Percentiles rank a stretch among this genome's conserved stretches.
Evolutionary conservation across 352 stramenopile genomes (phyloP).

Genomic region (Globisporangium okanoganense): DNA sequence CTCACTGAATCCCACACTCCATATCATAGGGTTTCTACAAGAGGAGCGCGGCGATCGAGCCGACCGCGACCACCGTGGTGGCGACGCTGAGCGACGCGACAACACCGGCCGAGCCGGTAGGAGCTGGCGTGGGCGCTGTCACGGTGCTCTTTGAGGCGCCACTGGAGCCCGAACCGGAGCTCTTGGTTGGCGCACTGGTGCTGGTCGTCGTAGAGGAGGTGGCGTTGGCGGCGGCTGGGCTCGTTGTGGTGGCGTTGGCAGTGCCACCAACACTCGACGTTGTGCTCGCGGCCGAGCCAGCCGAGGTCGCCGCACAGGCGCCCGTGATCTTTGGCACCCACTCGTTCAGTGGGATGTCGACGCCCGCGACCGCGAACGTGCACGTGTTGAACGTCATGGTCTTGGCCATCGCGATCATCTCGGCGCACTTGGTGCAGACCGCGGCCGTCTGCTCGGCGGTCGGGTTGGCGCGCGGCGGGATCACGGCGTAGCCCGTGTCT

Average conservation of each 20-base stretch:
- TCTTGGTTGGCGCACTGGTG: not conserved
- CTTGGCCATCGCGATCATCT: constrained; percentile 9
- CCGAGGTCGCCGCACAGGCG: not conserved
- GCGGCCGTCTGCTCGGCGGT: constrained; percentile 4
- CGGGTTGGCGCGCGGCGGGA: constrained; percentile 9
- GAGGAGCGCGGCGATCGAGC: constrained; percentile 5
- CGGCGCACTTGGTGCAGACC: constrained; percentile 10
- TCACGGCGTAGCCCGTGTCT: constrained; percentile 8
- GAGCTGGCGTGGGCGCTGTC: not conserved
- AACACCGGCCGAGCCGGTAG: not conserved
- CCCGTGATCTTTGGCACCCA: constrained; percentile 5
- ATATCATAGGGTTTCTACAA: constrained; percentile 3
- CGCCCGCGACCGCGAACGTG: constrained; percentile 8
- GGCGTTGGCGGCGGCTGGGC: not conserved
- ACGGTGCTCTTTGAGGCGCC: not conserved
- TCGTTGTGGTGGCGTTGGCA: not conserved
- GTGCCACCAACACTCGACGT: not conserved
- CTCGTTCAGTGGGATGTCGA: constrained; percentile 10
- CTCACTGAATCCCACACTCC: no score
- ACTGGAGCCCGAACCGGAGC: constrained; percentile 1
- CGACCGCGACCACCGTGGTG: constrained; percentile 2
- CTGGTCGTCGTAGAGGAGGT: not conserved
- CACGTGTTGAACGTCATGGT: constrained; percentile 13
- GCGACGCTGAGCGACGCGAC: constrained; percentile 4
- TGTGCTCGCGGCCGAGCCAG: not conserved